Conservation (phyloP, 1,284 basidiomycete species). For the Fomitopsis pinicola region DNA sequence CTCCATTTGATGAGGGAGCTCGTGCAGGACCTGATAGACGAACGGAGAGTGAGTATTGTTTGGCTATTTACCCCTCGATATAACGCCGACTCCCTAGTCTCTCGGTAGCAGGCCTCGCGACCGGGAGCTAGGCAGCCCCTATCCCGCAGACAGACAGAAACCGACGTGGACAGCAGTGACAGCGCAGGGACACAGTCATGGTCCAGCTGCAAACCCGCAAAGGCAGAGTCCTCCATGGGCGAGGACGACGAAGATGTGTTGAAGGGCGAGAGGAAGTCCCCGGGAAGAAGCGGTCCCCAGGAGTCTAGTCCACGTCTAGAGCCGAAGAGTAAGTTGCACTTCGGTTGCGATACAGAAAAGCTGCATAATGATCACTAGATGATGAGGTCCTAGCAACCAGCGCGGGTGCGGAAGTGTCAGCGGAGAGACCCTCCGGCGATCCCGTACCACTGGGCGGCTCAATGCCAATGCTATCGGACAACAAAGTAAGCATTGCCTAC, state of each 20-base stretch:
- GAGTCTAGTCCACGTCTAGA: no score
- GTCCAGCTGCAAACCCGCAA: background rate
- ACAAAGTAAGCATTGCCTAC: background rate
- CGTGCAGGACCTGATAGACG: constrained; percentile 13
- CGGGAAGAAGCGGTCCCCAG: background rate
- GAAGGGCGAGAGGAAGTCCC: background rate
- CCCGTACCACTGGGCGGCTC: no score
- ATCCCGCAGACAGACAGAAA: background rate
- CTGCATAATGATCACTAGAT: no score
- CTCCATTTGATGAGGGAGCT: constrained; percentile 14
- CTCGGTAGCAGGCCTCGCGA: background rate
- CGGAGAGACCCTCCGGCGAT: no score
- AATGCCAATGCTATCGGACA: no score
- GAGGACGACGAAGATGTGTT: background rate
- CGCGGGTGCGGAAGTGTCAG: no score
- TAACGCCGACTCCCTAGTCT: background rate
- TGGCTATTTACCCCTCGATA: background rate
- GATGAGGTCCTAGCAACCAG: no score
- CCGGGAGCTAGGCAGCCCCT: background rate
- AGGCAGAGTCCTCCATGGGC: background rate
- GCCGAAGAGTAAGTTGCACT: no score
- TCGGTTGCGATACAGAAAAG: no score
- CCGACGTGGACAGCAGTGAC: background rate
- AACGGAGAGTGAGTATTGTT: constrained; percentile 5
- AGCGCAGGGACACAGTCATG: background rate